These are phyloP conservation scores for Aegilops umbellulata DNA, from an alignment of 176 grass and related monocot species.

Conservation along the genomic window DNA sequence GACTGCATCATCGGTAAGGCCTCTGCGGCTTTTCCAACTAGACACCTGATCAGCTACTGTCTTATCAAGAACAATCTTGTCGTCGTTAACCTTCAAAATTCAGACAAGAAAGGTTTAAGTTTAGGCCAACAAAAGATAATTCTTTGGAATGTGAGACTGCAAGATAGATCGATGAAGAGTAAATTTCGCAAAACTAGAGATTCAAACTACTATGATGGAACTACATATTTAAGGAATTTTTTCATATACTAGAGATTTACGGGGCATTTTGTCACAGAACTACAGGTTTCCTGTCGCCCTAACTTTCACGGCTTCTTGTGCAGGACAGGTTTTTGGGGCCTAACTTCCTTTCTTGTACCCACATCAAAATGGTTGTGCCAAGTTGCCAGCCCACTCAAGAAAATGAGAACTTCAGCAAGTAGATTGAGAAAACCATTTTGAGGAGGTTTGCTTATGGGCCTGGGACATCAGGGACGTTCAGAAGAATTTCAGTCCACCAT, in stretches of 20 bases:
- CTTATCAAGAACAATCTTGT: constrained; percentile 78
- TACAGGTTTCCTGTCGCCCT: neutral
- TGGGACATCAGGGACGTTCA: neutral
- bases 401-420: neutral
- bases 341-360: neutral
- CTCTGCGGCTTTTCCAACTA: constrained; percentile 90
- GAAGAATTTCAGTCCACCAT: neutral
- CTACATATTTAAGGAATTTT: neutral
- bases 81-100: constrained; percentile 76
- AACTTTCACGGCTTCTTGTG: neutral
- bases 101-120: constrained; percentile 1
- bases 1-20: constrained; percentile 67
- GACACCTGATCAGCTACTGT: constrained; percentile 90
- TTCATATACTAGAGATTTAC: neutral
- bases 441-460: neutral
- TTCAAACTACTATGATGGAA: neutral
- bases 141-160: neutral
- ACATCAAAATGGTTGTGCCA: neutral
- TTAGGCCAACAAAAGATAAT: neutral
- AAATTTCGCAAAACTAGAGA: neutral
- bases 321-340: neutral
- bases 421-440: neutral
- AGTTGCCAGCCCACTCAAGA: neutral
- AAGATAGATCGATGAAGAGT: neutral
- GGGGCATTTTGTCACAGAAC: neutral